Evolutionary conservation across 78 protist genomes (phyloP), one percentile per base, ranked within the genome.

Genomic region (Polysphondylium violaceum): DNA sequence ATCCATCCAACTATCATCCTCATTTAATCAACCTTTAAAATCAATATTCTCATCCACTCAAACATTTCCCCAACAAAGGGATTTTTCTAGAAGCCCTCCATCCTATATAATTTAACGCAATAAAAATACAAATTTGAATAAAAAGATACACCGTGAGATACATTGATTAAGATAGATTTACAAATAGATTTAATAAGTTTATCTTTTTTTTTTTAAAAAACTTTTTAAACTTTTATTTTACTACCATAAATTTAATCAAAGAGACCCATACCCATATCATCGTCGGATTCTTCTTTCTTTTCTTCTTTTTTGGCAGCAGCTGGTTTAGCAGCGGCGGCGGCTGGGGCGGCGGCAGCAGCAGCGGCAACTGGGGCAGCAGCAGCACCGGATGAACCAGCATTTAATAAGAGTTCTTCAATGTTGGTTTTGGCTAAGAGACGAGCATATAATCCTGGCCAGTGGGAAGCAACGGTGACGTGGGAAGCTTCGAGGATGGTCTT

Each of bases 401-500:
- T 76, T 77, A 79, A 77, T 35, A 95, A 23, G 40, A 95, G 60
- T 16, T 69, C 96, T 12, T 73, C 90, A 21, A 95, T 50, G 73
- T 94, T 61, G 50, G 61, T 31, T 31, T 68, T 23, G 27, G 55
- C 31, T 51, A 79, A 65, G 43, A 86, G 23, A 71, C 72, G 64
- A 63, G 95, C 93, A 74, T 89, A 95, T 31, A 95, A 78, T 19
- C 74, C 64, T 58, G 97, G 97, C 95, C 91, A 93, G 91, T 88
- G 86, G 19, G 95, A 27, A 33, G 69, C 89, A 38, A 69, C 85
- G 33, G 40, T 38, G 25, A 95, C 76, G 14, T n/a, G 25, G 38
- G 97, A 94, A 19, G 97, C 96, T 56, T 85, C 86, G 25, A 93
- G 43, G 76, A 95, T 43, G 67, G 89, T 35, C 73, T 65, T 44